Conservation (phyloP, 2,329 filamentous ascomycete species). For the Ophiocordyceps camponoti-leonardi region DNA sequence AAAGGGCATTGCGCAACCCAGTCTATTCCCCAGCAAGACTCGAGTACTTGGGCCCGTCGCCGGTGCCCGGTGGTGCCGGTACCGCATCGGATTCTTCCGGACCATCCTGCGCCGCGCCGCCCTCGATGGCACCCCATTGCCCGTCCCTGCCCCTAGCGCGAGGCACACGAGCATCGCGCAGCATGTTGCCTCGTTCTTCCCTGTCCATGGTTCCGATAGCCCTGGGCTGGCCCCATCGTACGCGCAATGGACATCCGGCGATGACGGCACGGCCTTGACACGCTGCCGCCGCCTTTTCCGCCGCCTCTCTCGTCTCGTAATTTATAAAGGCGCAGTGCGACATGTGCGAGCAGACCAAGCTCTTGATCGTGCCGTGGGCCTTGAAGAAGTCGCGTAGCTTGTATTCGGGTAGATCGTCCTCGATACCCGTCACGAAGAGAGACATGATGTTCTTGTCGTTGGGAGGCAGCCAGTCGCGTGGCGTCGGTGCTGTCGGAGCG, state of each 20-base stretch:
- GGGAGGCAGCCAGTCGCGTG: slow-evolving; percentile 75
- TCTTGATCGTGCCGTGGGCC: slow-evolving; percentile 75
- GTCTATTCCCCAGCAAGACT: slow-evolving; percentile 65
- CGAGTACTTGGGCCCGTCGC: slow-evolving; percentile 61
- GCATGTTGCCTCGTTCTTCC: slow-evolving; percentile 66
- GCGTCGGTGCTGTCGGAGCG: slow-evolving; percentile 60
- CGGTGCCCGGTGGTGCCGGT: slow-evolving; percentile 63
- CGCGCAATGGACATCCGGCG: slow-evolving; percentile 72
- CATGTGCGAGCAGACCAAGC: slow-evolving; percentile 88
- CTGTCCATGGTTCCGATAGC: slow-evolving; percentile 82
- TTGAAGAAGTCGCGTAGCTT: slow-evolving; percentile 84
- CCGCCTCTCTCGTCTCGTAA: slow-evolving; percentile 67
- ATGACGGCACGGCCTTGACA: slow-evolving; percentile 83
- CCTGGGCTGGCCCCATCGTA: slow-evolving; percentile 88
- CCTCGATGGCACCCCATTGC: slow-evolving; percentile 13
- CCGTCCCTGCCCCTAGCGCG: slow-evolving; percentile 6
- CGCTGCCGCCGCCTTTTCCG: slow-evolving; percentile 69
- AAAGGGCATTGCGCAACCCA: neutral
- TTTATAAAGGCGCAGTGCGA: slow-evolving; percentile 96
- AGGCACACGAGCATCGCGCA: slow-evolving; percentile 47
- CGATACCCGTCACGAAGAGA: slow-evolving; percentile 84
- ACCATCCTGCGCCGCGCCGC: slow-evolving; percentile 10
- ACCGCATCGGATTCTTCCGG: slow-evolving; percentile 23
- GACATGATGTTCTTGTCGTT: slow-evolving; percentile 76
- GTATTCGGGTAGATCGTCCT: slow-evolving; percentile 89